Conservation (phyloP, 805 yeast genomes). For the Starmerella roubikii region DNA sequence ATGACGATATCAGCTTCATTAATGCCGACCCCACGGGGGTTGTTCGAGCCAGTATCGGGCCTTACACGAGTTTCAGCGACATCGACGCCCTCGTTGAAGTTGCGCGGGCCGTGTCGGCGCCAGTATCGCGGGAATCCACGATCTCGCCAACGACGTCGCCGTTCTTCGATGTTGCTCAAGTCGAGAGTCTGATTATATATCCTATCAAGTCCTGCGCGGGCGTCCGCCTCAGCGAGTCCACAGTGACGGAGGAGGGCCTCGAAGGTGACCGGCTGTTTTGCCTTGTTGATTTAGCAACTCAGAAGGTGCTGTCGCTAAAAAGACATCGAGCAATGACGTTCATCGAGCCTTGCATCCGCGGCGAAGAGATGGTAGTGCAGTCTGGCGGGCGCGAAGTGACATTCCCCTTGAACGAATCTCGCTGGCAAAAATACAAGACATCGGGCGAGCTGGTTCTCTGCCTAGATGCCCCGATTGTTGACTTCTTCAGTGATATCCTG, state of each 20-base stretch:
- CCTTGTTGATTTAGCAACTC: constrained; percentile 23
- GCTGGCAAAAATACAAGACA: constrained; percentile 6
- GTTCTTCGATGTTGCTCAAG: neutral
- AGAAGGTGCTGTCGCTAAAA: constrained; percentile 27
- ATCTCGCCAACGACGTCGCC: neutral
- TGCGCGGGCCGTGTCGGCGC: constrained; percentile 20
- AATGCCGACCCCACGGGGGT: constrained; percentile 32
- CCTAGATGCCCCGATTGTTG: constrained; percentile 17
- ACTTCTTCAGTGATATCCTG: constrained; percentile 25
- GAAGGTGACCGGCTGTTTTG: constrained; percentile 32
- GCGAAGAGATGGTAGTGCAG: neutral
- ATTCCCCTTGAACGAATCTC: constrained; percentile 3
- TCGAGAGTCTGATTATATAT: constrained; percentile 20
- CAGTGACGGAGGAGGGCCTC: constrained; percentile 26
- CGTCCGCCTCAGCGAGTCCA: constrained; percentile 20
- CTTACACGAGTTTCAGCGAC: constrained; percentile 28
- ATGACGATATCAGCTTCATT: constrained; percentile 31
- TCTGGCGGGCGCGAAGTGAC: neutral
- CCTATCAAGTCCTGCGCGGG: constrained; percentile 36
- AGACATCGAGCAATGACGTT: constrained; percentile 27
- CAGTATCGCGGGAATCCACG: neutral
- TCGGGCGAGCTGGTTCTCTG: constrained; percentile 5
- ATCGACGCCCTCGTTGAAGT: constrained; percentile 24
- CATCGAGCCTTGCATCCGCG: constrained; percentile 25
- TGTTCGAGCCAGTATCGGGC: constrained; percentile 32